A percentile compares a stretch with the other conserved stretches of the same genome.
phyloP scores from a whole-genome alignment of 2,329 filamentous ascomycete species.

The Aspergillus calidoustus region DNA sequence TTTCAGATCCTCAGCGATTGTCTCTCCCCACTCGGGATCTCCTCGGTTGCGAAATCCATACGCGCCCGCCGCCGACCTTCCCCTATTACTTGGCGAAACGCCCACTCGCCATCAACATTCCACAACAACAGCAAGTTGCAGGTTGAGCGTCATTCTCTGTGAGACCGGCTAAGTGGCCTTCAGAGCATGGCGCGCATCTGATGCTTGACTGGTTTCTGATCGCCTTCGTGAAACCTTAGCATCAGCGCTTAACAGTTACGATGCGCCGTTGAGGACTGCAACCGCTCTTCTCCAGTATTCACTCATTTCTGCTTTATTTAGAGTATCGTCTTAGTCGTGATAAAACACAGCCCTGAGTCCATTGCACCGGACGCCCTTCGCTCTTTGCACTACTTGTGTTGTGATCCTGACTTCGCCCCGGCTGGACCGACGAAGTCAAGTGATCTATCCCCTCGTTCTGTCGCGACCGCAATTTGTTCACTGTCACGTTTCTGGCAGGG shows the following conservation, averaged over 20 bases:
- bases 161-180: conserved; percentile 16
- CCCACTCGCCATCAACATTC: conserved; percentile 11
- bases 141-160: conserved; percentile 10
- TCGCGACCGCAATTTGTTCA: conserved; percentile 12
- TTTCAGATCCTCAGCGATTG: conserved; percentile 8
- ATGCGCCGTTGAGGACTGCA: conserved; percentile 25
- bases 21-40: conserved; percentile 16
- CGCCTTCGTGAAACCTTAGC: conserved; percentile 9
- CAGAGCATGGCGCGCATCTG: conserved; percentile 16
- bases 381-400: conserved; percentile 16
- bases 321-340: conserved; percentile 12
- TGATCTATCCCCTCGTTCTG: conserved; percentile 8
- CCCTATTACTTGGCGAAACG: conserved; percentile 24
- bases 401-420: conserved; percentile 35
- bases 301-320: conserved; percentile 17
- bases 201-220: conserved; percentile 17
- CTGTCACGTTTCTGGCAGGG: conserved; percentile 31
- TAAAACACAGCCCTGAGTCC: neutral
- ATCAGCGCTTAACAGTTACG: conserved; percentile 16
- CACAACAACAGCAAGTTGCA: conserved; percentile 10
- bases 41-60: conserved; percentile 12
- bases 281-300: conserved; percentile 15
- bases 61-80: conserved; percentile 18
- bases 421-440: conserved; percentile 42
- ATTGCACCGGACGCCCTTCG: neutral